Conservation (phyloP, 2,329 filamentous ascomycete species). For the Ploettnerulaceae sp. region DNA sequence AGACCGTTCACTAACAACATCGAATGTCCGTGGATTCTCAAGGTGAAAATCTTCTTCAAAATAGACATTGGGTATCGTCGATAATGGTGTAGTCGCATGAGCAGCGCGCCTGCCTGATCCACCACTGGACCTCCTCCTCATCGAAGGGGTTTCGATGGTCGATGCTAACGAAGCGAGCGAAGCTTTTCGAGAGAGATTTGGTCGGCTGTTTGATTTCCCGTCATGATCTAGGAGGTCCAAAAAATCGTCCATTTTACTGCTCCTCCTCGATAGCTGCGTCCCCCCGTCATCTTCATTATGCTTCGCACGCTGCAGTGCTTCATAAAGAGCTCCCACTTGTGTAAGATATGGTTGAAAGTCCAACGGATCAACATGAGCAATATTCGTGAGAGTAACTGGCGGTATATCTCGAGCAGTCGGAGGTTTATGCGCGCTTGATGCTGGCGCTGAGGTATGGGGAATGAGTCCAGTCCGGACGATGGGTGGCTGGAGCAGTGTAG, state of each 20-base stretch:
- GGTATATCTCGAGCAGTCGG: constrained; percentile 88
- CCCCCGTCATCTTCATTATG: constrained; percentile 64
- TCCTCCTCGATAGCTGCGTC: constrained; percentile 31
- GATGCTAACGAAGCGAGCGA: constrained; percentile 41
- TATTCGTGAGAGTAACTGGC: constrained; percentile 84
- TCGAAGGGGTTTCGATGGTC: constrained; percentile 28
- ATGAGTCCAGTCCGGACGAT: constrained; percentile 84
- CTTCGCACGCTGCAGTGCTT: constrained; percentile 80
- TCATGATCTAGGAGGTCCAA: constrained; percentile 37
- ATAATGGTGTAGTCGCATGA: constrained; percentile 69
- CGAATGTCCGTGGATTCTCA: constrained; percentile 93
- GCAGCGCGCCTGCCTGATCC: constrained; percentile 50
- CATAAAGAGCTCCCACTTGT: constrained; percentile 82
- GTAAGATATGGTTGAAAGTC: constrained; percentile 81
- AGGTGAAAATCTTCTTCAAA: constrained; percentile 94
- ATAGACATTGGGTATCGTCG: constrained; percentile 88
- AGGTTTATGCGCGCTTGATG: constrained; percentile 69
- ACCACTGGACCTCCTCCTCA: constrained; percentile 45
- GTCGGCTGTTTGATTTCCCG: constrained; percentile 19
- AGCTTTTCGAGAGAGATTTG: constrained; percentile 34
- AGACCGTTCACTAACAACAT: constrained; percentile 91
- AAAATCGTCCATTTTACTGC: constrained; percentile 36
- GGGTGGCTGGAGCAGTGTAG: constrained; percentile 84
- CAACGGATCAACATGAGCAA: constrained; percentile 71
- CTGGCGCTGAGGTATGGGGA: constrained; percentile 67